A percentile compares a stretch with the other conserved stretches of the same genome.
Evolutionary conservation across 2,329 filamentous ascomycete species (phyloP).

Genomic region (Trichoderma koningiopsis): DNA sequence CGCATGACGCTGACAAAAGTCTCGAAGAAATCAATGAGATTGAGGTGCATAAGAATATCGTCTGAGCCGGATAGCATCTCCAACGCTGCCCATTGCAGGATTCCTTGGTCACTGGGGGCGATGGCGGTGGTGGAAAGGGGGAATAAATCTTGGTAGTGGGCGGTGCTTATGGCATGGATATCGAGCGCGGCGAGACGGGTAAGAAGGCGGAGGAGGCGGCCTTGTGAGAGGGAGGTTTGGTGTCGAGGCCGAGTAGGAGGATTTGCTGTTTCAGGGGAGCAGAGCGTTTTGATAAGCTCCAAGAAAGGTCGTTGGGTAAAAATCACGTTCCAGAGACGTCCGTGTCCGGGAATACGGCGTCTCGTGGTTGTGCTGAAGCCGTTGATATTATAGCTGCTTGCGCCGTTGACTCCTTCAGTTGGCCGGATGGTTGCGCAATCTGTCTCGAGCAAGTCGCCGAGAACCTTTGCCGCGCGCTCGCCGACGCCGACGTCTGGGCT

Average conservation of each 20-base stretch:
- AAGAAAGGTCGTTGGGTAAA: constrained; percentile 51
- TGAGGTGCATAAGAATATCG: constrained; percentile 55
- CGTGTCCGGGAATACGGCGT: constrained; percentile 50
- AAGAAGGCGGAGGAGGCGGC: constrained; percentile 54
- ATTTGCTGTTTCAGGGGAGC: constrained; percentile 36
- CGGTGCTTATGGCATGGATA: constrained; percentile 43
- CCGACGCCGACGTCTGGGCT: constrained; percentile 58
- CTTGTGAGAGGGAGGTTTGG: constrained; percentile 54
- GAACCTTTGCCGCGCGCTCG: constrained; percentile 52
- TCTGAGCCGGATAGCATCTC: constrained; percentile 55
- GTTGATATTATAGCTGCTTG: constrained; percentile 30
- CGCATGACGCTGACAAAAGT: constrained; percentile 52
- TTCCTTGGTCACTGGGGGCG: constrained; percentile 38
- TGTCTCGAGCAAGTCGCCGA: constrained; percentile 57
- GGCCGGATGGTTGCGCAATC: constrained; percentile 50
- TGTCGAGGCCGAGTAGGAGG: constrained; percentile 35
- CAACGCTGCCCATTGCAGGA: constrained; percentile 55
- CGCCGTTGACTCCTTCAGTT: constrained; percentile 34
- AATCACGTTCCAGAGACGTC: constrained; percentile 56
- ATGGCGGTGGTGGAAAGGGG: constrained; percentile 29
- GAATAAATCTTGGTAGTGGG: constrained; percentile 42
- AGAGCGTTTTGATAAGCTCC: constrained; percentile 44
- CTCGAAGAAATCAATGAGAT: constrained; percentile 57
- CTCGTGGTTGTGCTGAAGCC: constrained; percentile 42
- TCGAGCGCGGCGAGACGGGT: constrained; percentile 54